These are phyloP conservation scores for Orbilia quercus DNA, from an alignment of 2,329 filamentous ascomycete species.

Conservation along the genomic window DNA sequence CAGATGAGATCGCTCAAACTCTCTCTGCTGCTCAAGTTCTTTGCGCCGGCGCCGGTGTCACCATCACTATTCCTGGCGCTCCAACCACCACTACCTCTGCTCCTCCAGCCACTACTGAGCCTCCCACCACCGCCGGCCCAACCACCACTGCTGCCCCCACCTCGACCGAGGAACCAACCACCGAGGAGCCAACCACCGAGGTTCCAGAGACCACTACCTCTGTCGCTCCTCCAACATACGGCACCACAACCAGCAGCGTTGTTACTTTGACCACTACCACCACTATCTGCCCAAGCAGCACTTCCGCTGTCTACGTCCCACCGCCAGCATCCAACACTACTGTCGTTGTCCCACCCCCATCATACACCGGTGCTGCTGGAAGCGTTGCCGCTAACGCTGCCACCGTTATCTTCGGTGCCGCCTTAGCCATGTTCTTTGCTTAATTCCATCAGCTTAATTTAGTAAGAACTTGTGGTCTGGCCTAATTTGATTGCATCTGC, in stretches of 20 bases:
- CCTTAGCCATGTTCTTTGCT: slow-evolving; percentile 56
- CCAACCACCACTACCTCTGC: slow-evolving; percentile 8
- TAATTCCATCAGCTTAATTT: slow-evolving; percentile 8
- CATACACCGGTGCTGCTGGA: slow-evolving; percentile 49
- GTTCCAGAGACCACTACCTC: slow-evolving; percentile 19
- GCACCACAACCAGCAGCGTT: slow-evolving; percentile 28
- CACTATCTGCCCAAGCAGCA: slow-evolving; percentile 50
- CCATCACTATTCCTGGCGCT: slow-evolving; percentile 29
- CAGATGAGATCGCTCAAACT: slow-evolving; percentile 24
- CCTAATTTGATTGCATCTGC: too few species aligned
- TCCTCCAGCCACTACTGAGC: slow-evolving; percentile 11
- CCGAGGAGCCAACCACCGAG: slow-evolving; percentile 12
- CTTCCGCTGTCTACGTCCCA: slow-evolving; percentile 14
- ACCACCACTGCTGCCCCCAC: slow-evolving; percentile 4
- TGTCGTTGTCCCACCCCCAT: slow-evolving; percentile 32
- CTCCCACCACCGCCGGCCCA: slow-evolving; percentile 9
- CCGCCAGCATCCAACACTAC: slow-evolving; percentile 51
- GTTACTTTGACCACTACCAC: slow-evolving; percentile 51
- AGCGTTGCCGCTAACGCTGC: slow-evolving; percentile 49
- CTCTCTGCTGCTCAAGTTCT: slow-evolving; percentile 38
- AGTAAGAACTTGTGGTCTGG: too few species aligned
- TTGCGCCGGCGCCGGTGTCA: slow-evolving; percentile 44
- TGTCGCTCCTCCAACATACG: slow-evolving; percentile 25
- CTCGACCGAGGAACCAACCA: slow-evolving; percentile 7
- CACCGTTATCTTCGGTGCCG: slow-evolving; percentile 49